A percentile compares a stretch with the other conserved stretches of the same genome.
phyloP scores from a whole-genome alignment of 495 filamentous ascomycete species.

The Delitschia confertaspora region DNA sequence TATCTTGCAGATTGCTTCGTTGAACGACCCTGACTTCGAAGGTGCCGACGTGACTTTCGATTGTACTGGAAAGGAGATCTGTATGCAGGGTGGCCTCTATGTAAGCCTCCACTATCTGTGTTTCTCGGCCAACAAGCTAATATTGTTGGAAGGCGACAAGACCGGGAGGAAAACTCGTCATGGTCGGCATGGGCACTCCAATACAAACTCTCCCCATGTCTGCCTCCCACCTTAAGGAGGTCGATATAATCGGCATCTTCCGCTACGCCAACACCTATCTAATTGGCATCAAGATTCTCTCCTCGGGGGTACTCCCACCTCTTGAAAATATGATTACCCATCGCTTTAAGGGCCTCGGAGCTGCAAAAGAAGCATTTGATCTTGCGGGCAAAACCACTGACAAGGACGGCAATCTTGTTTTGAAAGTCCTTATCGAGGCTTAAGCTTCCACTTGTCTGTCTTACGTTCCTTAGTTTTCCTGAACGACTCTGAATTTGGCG shows the following conservation, averaged over 20 bases:
- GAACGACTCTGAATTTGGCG: neutral
- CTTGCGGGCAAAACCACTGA: constrained; percentile 28
- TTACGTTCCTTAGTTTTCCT: neutral
- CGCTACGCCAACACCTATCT: constrained; percentile 32
- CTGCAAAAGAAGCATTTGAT: constrained; percentile 31
- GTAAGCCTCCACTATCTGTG: constrained; percentile 15
- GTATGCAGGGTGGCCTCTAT: constrained; percentile 31
- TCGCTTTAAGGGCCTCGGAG: constrained; percentile 27
- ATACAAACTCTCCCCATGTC: constrained; percentile 32
- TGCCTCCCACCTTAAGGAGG: constrained; percentile 28
- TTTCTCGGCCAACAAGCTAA: constrained; percentile 1
- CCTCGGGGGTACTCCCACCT: constrained; percentile 25
- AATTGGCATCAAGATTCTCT: constrained; percentile 30
- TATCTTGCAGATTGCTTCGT: constrained; percentile 23
- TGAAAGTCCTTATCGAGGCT: constrained; percentile 29
- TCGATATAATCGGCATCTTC: constrained; percentile 32
- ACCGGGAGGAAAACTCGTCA: constrained; percentile 29
- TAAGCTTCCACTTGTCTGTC: constrained; percentile 1
- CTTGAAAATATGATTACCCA: constrained; percentile 32
- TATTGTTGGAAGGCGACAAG: constrained; percentile 24
- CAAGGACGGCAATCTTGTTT: constrained; percentile 29
- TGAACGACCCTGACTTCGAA: constrained; percentile 26
- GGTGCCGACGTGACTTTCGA: constrained; percentile 32
- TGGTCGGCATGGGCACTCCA: constrained; percentile 34
- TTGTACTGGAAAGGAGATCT: constrained; percentile 32